Evolutionary conservation across 176 grass and related monocot species (phyloP), one percentile per base, ranked within the genome.

Genomic region (Rhynchospora breviuscula): DNA sequence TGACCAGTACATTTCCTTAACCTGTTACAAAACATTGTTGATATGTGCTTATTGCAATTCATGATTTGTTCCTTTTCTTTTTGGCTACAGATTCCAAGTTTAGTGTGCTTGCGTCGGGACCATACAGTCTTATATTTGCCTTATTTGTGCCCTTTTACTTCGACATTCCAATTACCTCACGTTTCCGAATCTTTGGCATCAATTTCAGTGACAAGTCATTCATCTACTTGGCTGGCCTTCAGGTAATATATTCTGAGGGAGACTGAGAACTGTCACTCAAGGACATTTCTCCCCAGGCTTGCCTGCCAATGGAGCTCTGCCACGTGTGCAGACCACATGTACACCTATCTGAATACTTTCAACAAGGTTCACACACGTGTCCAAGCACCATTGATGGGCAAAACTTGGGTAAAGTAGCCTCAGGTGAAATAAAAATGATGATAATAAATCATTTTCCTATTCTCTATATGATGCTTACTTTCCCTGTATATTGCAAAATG

Each of bases 41-140:
- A 19, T 82, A 26, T 58, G 52, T 64, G 15, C 61, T 33, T 68
- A 51, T 87, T n/a, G 12, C 13, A 49, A 46, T 80, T 57, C 3
- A 66, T 84, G 83, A 31, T 64, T 45, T 43, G 80, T 72, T 10
- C 26, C 26, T 2, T 59, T 78, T 84, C 26, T 62, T 79, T 72
- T 54, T 91, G 45, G 46, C 43, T 79, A 77, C 89, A 99, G 93
- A 95, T 91, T 88, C 93, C 79, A 89, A 83, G 80, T 86, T 89
- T 70, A 89, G 68, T 72, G 56, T 54, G 54, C 88, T 93, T 93
- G 91, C 91, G 25, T 95, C 89, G 80, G 96, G 96, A 85, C 93
- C 96, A 83, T 95, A 93, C 86, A 90, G 93, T 67, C 89, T 99
- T 44, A 93, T 99, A 90, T 99, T 93, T 93, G 81, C 93, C 44